Conservation (phyloP, 768 basidiomycete genomes). For the Pisolithus sp. region DNA sequence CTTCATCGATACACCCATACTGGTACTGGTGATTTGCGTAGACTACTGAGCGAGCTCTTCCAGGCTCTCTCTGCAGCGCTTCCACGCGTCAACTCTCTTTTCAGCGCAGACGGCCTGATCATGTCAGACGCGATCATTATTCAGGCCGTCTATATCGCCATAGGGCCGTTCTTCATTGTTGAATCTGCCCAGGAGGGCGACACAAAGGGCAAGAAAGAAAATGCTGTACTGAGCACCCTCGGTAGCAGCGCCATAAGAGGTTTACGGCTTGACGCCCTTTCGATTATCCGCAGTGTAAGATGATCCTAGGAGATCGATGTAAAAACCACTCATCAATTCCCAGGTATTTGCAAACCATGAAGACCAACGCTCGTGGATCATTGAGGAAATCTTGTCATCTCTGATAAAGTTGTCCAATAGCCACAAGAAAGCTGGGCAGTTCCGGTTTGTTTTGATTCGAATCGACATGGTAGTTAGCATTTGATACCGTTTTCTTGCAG, state of each 20-base stretch:
- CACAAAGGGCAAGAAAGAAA: slow-evolving; percentile 49
- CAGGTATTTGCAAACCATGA: slow-evolving; percentile 91
- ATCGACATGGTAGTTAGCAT: not conserved
- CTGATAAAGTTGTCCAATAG: slow-evolving; percentile 85
- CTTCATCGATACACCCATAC: slow-evolving; percentile 40
- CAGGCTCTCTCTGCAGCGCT: slow-evolving; percentile 66
- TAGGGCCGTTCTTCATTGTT: slow-evolving; percentile 91
- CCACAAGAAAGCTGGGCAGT: slow-evolving; percentile 86
- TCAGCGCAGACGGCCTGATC: slow-evolving; percentile 59
- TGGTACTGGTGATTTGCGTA: slow-evolving; percentile 31
- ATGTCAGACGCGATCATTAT: slow-evolving; percentile 91
- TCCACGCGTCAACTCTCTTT: slow-evolving; percentile 67
- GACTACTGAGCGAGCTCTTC: slow-evolving; percentile 60
- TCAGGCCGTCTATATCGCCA: slow-evolving; percentile 85
- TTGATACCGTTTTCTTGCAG: slow-evolving; percentile 34
- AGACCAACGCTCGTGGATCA: slow-evolving; percentile 90
- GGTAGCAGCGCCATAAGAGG: slow-evolving; percentile 78
- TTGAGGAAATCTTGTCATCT: slow-evolving; percentile 92
- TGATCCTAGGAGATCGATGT: not conserved
- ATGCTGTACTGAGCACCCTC: slow-evolving; percentile 54
- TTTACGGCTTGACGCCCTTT: slow-evolving; percentile 73
- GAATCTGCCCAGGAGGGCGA: slow-evolving; percentile 54
- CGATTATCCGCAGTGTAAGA: slow-evolving; percentile 79
- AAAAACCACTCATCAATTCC: slow-evolving; percentile 2
- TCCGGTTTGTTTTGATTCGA: slow-evolving; percentile 48